phyloP scores from a whole-genome alignment of 2,329 filamentous ascomycete species.

The Claviceps pazoutovae region DNA sequence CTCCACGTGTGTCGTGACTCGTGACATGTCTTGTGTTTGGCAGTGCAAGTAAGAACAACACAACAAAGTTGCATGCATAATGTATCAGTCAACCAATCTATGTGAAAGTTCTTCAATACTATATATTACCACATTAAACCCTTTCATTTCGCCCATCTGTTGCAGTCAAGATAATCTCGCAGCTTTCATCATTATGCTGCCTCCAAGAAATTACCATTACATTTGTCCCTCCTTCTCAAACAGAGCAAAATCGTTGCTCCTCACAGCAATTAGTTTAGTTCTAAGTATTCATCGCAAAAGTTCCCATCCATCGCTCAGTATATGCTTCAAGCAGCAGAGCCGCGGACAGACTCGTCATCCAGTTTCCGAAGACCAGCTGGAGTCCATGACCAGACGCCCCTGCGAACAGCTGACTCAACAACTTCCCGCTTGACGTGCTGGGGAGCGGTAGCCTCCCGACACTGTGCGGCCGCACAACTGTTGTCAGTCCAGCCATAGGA shows the following conservation, averaged over 20 bases:
- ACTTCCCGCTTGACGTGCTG: slow-evolving; percentile 19
- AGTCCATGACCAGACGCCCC: slow-evolving; percentile 22
- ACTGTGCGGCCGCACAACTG: slow-evolving; percentile 23
- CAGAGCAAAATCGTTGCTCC: slow-evolving; percentile 15
- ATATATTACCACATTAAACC: slow-evolving; percentile 11
- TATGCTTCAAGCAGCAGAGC: slow-evolving; percentile 16
- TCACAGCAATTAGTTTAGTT: slow-evolving; percentile 15
- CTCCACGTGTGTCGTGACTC: too few relatives aligned
- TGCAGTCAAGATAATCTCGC: slow-evolving; percentile 18
- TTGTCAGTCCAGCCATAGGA: slow-evolving; percentile 28
- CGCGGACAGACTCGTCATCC: slow-evolving; percentile 18
- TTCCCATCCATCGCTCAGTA: slow-evolving; percentile 7
- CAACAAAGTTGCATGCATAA: too few relatives aligned
- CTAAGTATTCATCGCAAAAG: slow-evolving; percentile 10
- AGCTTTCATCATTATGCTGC: slow-evolving; percentile 17
- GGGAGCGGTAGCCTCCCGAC: slow-evolving; percentile 16
- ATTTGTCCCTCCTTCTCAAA: slow-evolving; percentile 12
- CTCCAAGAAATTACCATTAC: slow-evolving; percentile 21
- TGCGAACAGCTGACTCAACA: slow-evolving; percentile 16
- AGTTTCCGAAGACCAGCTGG: slow-evolving; percentile 18
- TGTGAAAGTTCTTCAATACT: slow-evolving; percentile 5
- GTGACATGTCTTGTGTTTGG: too few relatives aligned
- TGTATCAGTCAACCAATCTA: neutral
- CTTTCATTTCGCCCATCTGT: slow-evolving; percentile 10
- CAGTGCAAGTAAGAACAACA: too few relatives aligned